These are phyloP conservation scores for Mucor velutinosus DNA, from an alignment of 371 early-diverging fungal genomes.

Conservation along the genomic window DNA sequence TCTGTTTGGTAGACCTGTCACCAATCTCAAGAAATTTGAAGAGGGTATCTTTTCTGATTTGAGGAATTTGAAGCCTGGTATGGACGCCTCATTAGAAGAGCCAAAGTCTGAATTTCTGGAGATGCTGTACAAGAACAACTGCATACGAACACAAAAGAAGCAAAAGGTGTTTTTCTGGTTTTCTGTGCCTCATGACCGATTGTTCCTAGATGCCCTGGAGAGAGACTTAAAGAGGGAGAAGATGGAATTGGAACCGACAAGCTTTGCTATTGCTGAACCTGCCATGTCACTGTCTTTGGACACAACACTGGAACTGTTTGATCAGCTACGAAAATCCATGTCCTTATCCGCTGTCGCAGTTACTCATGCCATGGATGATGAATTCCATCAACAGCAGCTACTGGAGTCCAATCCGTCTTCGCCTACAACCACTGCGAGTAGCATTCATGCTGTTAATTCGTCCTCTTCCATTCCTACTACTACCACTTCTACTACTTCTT, in stretches of 20 bases:
- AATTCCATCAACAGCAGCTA: constrained; percentile 10
- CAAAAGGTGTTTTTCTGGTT: constrained; percentile 99
- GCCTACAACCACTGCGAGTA: constrained; percentile 3
- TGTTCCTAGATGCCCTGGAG: constrained; percentile 98
- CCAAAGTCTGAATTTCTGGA: constrained; percentile 98
- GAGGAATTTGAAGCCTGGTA: constrained; percentile 96
- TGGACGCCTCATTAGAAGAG: constrained; percentile 95
- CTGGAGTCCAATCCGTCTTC: constrained; percentile 52
- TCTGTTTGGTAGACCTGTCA: constrained; percentile 88
- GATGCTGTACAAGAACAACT: constrained; percentile 97
- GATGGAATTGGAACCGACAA: constrained; percentile 79
- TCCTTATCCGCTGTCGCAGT: constrained; percentile 40
- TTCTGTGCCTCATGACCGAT: constrained; percentile 95
- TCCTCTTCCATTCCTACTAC: background rate
- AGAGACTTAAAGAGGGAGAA: constrained; percentile 97
- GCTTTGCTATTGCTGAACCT: constrained; percentile 63
- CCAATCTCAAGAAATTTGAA: constrained; percentile 97
- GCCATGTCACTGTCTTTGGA: constrained; percentile 60
- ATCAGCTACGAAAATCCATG: constrained; percentile 53
- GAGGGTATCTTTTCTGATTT: constrained; percentile 99
- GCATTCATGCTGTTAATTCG: constrained; percentile 1
- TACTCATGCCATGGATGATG: constrained; percentile 31
- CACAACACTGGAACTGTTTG: constrained; percentile 60
- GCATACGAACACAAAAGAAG: constrained; percentile 99
- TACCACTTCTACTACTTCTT: background rate